These are phyloP conservation scores for Triticum monococcum DNA, from an alignment of 176 grass and related monocot genomes.

Conservation along the genomic window DNA sequence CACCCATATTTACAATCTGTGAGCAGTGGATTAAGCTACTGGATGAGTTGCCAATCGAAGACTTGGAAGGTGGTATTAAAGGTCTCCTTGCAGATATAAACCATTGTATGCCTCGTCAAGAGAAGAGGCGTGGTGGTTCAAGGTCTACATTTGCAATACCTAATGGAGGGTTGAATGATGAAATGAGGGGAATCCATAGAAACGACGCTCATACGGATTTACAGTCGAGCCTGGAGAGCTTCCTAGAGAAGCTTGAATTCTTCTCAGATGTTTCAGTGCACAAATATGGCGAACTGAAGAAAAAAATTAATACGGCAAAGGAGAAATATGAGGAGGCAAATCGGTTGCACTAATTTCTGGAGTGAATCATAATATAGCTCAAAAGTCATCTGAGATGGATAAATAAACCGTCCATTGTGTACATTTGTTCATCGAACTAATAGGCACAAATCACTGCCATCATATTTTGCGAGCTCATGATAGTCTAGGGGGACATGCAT, in stretches of 20 bases:
- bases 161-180: conserved; percentile 36
- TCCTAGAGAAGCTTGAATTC: conserved; percentile 52
- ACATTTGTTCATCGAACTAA: conserved; percentile 34
- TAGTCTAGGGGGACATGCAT: conserved; percentile 32
- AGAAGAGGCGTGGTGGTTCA: conserved; percentile 56
- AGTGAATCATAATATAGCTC: neutral
- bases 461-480: conserved; percentile 33
- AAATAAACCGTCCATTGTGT: conserved; percentile 24
- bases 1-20: conserved; percentile 86
- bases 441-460: conserved; percentile 24
- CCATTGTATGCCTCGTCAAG: conserved; percentile 57
- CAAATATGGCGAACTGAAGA: conserved; percentile 49
- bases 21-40: conserved; percentile 66
- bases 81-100: conserved; percentile 50
- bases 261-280: conserved; percentile 54
- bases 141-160: conserved; percentile 51
- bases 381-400: conserved; percentile 32
- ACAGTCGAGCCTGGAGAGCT: conserved; percentile 59
- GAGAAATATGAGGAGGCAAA: conserved; percentile 36
- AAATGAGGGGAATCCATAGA: conserved; percentile 24
- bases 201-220: conserved; percentile 53
- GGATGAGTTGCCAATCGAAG: conserved; percentile 27
- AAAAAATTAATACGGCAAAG: conserved; percentile 34
- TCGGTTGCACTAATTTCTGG: conserved; percentile 23
- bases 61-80: conserved; percentile 67